These are phyloP conservation scores for Albugo laibachii DNA, from an alignment of 352 stramenopile genomes.

Conservation along the genomic window DNA sequence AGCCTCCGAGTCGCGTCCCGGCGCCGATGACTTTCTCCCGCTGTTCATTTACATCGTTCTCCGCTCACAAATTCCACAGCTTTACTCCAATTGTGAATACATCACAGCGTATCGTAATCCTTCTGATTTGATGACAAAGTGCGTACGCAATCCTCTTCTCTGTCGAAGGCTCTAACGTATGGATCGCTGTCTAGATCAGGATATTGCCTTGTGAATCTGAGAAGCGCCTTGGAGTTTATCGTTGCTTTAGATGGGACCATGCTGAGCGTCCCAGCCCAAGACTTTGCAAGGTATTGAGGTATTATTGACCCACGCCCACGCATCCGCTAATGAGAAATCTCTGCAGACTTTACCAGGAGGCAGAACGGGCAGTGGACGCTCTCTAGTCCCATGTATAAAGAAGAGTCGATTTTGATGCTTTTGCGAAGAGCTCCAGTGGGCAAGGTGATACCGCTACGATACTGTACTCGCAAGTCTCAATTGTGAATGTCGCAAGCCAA, in stretches of 20 bases:
- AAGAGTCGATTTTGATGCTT: no score
- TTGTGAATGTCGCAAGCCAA: no score
- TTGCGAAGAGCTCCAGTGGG: no score
- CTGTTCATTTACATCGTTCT: constrained; percentile 88
- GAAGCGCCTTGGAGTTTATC: constrained; percentile 82
- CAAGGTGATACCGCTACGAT: no score
- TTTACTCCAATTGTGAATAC: constrained; percentile 83
- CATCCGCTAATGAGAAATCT: no score
- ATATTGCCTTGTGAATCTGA: constrained; percentile 85
- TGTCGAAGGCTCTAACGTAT: not conserved
- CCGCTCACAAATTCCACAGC: constrained; percentile 68
- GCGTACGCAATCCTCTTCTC: not conserved
- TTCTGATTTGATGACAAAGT: constrained; percentile 82
- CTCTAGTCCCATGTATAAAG: no score
- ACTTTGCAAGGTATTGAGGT: constrained; percentile 61
- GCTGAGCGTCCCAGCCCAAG: constrained; percentile 54
- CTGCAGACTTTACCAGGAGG: not conserved
- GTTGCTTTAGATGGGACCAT: constrained; percentile 65
- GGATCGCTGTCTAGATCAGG: constrained; percentile 24
- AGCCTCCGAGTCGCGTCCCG: constrained; percentile 36
- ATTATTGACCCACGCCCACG: no score
- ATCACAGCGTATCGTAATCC: constrained; percentile 78
- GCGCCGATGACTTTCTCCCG: constrained; percentile 81
- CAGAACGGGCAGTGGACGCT: not conserved
- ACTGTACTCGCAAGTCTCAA: no score